Evolutionary conservation across 441 rosid species (phyloP).

Genomic region (Bocquillonia castaneifolia): DNA sequence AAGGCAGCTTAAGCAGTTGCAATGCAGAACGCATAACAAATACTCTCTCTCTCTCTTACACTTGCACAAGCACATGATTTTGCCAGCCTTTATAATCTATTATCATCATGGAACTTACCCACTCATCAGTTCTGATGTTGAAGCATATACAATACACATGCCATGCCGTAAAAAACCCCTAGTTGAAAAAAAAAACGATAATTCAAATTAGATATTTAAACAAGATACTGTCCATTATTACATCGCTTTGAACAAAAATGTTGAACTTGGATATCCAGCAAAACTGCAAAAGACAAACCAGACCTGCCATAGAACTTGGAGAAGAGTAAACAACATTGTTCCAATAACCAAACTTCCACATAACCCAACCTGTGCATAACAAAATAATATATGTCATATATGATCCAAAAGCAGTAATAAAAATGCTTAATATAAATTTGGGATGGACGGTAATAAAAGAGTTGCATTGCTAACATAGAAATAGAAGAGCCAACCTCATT

Average conservation of each 20-base stretch:
- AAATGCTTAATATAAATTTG: not conserved
- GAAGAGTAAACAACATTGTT: constrained; percentile 44
- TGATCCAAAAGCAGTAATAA: not conserved
- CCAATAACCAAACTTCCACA: constrained; percentile 33
- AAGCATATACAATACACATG: constrained; percentile 52
- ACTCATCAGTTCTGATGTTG: constrained; percentile 59
- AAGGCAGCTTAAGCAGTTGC: not conserved
- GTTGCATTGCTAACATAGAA: not conserved
- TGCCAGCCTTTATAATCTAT: not conserved
- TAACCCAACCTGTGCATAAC: constrained; percentile 27
- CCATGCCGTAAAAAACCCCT: constrained; percentile 50
- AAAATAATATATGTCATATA: not conserved
- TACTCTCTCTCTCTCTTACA: too few species aligned
- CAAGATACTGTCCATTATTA: not conserved
- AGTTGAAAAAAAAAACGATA: constrained; percentile 10
- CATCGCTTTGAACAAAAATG: not conserved
- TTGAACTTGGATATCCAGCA: not conserved
- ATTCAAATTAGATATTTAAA: constrained; percentile 2
- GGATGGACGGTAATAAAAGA: not conserved
- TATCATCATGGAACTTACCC: constrained; percentile 40
- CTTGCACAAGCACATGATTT: not conserved
- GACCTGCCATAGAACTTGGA: constrained; percentile 64
- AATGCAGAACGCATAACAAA: too few species aligned
- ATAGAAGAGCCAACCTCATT: constrained; percentile 28
- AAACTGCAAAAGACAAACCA: constrained; percentile 6